Evolutionary conservation across 2,329 filamentous ascomycete genomes (phyloP), one percentile per base, ranked within the genome.

Genomic region (Xylariaceae sp.): DNA sequence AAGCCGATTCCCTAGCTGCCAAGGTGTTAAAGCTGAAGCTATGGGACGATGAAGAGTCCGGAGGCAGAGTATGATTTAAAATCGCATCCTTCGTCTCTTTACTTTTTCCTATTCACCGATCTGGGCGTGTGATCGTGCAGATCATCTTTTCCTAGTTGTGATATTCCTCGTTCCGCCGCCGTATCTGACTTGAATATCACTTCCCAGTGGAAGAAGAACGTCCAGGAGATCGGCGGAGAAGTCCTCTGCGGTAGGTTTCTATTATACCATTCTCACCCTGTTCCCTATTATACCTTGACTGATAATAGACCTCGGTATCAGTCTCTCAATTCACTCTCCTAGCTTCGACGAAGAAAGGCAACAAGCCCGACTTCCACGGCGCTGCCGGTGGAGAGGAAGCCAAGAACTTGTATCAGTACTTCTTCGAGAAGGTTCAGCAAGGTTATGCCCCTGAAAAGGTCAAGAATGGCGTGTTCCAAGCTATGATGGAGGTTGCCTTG

Each of bases 311-410:
- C 51, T 30, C 23, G 23, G 3, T 30, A 13, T 42, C 71, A 95
- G 93, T 99, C 51, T 97, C 94, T 11, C 94, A 99, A 76, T 99
- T 99, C 72, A 99, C 94, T 2, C 83, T 99, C 8, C 82, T 96
- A 53, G 95, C 92, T 51, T 89, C 88, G 51, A 92, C 92, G n/a
- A 96, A 92, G 72, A 97, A 97, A 75, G 93, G 93, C 63, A 92
- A 86, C 71, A 97, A 96, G 74, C 95, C 94, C 39, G 89, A 95
- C 73, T 99, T 99, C 69, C 93, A 96, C 73, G 89, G 89, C 10
- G 92, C 94, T 4, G 87, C 93, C 62, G 84, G 84, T 52, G 87
- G 88, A 2, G 85, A 89, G 9, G 85, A 92, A 58, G 94, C 93
- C 23, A 89, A 86, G 68, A 82, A 82, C 62, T 80, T 97, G 5